Percentiles rank a stretch among this genome's conserved stretches.
These are phyloP conservation scores for Chamaecyparis obtusa DNA, from an alignment of 75 land plant species.

Conservation along the genomic window DNA sequence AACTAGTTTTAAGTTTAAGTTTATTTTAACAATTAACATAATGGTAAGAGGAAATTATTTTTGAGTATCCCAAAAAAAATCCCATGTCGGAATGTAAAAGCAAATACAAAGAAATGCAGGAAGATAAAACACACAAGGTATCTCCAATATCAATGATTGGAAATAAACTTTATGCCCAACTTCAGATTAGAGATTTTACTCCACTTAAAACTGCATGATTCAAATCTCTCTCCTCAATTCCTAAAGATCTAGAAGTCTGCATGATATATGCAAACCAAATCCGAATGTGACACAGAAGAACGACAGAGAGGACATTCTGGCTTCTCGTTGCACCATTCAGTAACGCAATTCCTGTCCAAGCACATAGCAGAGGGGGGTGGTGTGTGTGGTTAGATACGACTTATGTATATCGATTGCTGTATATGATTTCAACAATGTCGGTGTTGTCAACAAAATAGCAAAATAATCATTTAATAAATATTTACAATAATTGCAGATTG, in stretches of 20 bases:
- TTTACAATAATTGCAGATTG: background rate
- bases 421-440: background rate
- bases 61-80: background rate
- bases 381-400: background rate
- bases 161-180: background rate
- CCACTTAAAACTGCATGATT: background rate
- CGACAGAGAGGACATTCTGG: constrained; percentile 98
- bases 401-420: background rate
- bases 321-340: constrained; percentile 99
- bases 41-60: background rate
- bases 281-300: constrained; percentile 79
- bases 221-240: background rate
- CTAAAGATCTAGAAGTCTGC: constrained; percentile 63
- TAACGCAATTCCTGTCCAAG: constrained; percentile 79
- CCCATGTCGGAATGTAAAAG: background rate
- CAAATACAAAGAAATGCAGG: background rate
- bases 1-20: background rate
- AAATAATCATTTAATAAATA: background rate
- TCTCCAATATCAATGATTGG: background rate
- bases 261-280: constrained; percentile 86
- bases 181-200: background rate
- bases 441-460: background rate
- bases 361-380: background rate
- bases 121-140: background rate
- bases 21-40: background rate